Evolutionary conservation across 140 eudicot genomes (phyloP), one percentile per base, ranked within the genome.

Genomic region (Ambrosia hybrid): DNA sequence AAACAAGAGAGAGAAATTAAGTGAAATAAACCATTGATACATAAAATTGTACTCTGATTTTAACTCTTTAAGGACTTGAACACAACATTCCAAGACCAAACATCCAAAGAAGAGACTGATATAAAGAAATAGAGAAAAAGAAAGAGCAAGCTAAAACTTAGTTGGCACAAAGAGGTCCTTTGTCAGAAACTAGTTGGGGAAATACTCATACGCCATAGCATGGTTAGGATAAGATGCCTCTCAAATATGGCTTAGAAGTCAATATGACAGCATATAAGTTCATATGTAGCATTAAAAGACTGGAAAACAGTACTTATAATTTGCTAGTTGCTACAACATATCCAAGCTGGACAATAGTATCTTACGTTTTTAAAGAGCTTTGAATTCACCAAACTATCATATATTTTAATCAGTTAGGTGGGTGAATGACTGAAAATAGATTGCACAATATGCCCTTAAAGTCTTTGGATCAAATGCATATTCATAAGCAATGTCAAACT

Each of bases 321-420:
- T 74, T 57, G 73, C 67, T 76, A 59, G 13, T 74, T 57, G 73
- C 67, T 76, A 49, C 9, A 76, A 14, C 33, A 46, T 30, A 56
- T 57, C 61, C 38, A 75, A 57, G 43, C 37, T 67, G 52, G 62
- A 58, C 43, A 67, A 15, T 38, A 48, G 70, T 68, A 48, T 4
- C 58, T 59, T 76, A 30, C 13, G 63, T 36, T 36, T 46, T 66
- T 43, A 15, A 57, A 68, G 67, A 43, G 60, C 67, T 75, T 55
- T 41, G 9, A 48, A 8, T 72, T 46, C 56, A 73, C 70, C 60
- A 46, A 16, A 51, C 21, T 55, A 45, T 30, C 38, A 16, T 67
- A 67, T 55, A 45, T 12, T 5, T n/a, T 9, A n/a, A 67, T 43
- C 30, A 55, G 52, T 52, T 69, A 69, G n/a, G 64, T 64, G 49